Percentiles rank a stretch among this genome's conserved stretches.
phyloP scores from a whole-genome alignment of 2,329 filamentous ascomycete genomes.

The Penicillium expansum region DNA sequence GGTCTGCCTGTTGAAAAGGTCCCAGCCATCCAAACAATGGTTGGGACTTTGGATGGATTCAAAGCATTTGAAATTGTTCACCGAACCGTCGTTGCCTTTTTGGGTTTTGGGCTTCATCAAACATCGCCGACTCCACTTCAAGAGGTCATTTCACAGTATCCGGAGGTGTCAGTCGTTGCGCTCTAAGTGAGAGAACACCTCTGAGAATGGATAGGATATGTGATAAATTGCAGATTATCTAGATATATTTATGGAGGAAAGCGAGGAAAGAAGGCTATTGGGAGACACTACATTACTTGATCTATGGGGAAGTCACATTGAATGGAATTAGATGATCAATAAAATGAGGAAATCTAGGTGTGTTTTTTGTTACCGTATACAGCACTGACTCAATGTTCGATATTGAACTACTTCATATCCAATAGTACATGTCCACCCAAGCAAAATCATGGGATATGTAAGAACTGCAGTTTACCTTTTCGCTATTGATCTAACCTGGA shows the following conservation, averaged over 20 bases:
- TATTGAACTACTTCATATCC: too few species aligned
- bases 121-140: not conserved
- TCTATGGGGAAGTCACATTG: not conserved
- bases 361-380: too few species aligned
- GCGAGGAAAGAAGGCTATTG: too few species aligned
- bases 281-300: not conserved
- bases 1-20: not conserved
- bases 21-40: not conserved
- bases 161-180: not conserved
- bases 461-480: too few species aligned
- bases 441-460: too few species aligned
- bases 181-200: not conserved
- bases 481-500: too few species aligned
- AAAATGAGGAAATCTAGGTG: too few species aligned
- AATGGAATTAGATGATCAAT: not conserved
- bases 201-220: not conserved
- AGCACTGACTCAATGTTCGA: too few species aligned
- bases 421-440: too few species aligned
- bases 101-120: not conserved
- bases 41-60: not conserved
- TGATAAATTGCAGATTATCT: too few species aligned
- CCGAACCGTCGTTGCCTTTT: not conserved
- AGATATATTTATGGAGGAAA: too few species aligned
- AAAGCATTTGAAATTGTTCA: slow-evolving; percentile 1
- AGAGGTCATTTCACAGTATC: not conserved